Evolutionary conservation across 257 asterid genomes (phyloP), one percentile per base, ranked within the genome.

Genomic region (Misopates orontium): DNA sequence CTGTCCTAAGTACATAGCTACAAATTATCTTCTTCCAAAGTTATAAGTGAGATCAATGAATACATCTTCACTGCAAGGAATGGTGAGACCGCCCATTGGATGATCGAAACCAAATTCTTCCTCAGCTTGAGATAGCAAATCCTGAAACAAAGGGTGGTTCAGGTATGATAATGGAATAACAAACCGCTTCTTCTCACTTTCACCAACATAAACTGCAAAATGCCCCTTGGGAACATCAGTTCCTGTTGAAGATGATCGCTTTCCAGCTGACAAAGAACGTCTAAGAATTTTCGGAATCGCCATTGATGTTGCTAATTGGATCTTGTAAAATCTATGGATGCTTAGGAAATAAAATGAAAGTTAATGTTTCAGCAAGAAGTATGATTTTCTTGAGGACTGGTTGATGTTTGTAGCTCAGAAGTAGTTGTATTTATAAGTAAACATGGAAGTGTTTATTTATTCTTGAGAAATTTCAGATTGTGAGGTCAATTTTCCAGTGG

Each of bases 181-280:
- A 14, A 61, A 60, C 0, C 57, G 73, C 39, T 10, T 74, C 64
- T 62, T 71, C 28, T 67, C 70, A 9, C 14, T 7, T 6, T 74
- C 72, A 0, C 79, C 79, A 14, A 78, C 72, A 60, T 74, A 78
- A 22, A 74, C 70, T 4, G 72, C 74, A 18, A 67, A 63, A 62
- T 67, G 72, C 10, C 79, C 83, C 67, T 70, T 78, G 13, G 83
- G 83, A 24, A 78, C 77, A 56, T 66, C 69, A 24, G 16, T 10
- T 62, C 71, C 47, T 45, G 20, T 32, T n/a, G 73, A 44, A 17
- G 65, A 55, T 47, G 15, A 8, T 19, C 71, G 69, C 22, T 32
- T 77, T 44, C 64, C 76, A 0, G 24, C n/a, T 11, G 82, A 77
- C 3, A 69, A 12, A 14, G 79, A 49, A 5, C 79, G 68, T 59